A percentile compares a stretch with the other conserved stretches of the same genome.
Conservation (phyloP, 2,329 filamentous ascomycete species). For the Exophiala mesophila region DNA sequence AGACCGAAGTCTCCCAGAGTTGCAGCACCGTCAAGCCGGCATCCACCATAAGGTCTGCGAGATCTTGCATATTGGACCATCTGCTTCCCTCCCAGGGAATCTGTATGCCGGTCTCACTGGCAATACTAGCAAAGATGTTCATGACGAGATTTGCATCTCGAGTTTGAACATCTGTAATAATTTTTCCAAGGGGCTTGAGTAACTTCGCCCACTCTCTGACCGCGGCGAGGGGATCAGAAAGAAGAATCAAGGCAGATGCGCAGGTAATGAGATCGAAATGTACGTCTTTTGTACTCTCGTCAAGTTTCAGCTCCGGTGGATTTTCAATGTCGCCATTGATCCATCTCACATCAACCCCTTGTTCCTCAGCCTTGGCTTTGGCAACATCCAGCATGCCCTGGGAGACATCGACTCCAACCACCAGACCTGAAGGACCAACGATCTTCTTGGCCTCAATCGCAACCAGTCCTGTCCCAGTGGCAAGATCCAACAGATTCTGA, state of each 20-base stretch:
- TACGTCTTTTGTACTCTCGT: not conserved
- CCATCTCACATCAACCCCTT: conserved; percentile 5
- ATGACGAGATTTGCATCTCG: conserved; percentile 16
- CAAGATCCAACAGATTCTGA: conserved; percentile 42
- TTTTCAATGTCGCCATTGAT: conserved; percentile 14
- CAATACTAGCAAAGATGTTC: conserved; percentile 14
- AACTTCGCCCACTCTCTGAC: conserved; percentile 14
- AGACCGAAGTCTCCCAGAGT: conserved; percentile 12
- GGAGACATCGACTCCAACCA: conserved; percentile 41
- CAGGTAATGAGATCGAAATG: conserved; percentile 21
- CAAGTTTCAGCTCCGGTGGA: conserved; percentile 3
- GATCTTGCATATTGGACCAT: conserved; percentile 3
- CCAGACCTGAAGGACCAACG: conserved; percentile 35
- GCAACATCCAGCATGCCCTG: conserved; percentile 39
- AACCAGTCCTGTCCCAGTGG: conserved; percentile 44
- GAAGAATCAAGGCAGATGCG: conserved; percentile 17
- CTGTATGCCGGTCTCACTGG: not conserved
- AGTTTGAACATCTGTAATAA: conserved; percentile 22
- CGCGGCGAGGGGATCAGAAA: conserved; percentile 11
- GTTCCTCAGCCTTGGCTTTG: conserved; percentile 8
- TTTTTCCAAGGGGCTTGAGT: conserved; percentile 8
- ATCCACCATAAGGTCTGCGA: conserved; percentile 9
- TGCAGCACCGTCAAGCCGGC: conserved; percentile 14
- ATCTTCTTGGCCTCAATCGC: conserved; percentile 35
- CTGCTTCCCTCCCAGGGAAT: conserved; percentile 11